These are phyloP conservation scores for Umbellularia californica DNA, from an alignment of 164 flowering plant species.

Conservation along the genomic window DNA sequence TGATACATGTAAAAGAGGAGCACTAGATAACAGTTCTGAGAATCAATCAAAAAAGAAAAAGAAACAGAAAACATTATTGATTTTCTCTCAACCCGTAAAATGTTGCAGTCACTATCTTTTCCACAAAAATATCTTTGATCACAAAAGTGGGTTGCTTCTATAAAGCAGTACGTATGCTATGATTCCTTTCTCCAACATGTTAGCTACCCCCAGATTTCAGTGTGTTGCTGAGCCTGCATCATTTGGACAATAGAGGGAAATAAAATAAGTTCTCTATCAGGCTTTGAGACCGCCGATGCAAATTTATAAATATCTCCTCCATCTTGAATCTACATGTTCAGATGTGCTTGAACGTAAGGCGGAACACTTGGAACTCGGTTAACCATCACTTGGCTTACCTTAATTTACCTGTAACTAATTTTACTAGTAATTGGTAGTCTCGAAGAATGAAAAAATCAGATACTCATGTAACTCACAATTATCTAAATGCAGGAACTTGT, in stretches of 20 bases:
- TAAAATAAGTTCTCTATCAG: background rate
- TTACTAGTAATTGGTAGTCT: no score
- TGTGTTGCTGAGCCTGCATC: conserved; percentile 75
- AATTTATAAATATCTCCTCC: background rate
- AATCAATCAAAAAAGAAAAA: no score
- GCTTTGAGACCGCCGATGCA: background rate
- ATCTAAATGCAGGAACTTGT: no score
- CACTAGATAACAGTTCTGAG: background rate
- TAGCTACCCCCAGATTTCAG: conserved; percentile 56
- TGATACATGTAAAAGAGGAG: background rate
- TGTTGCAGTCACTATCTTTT: background rate
- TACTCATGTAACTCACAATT: no score
- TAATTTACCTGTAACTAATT: no score
- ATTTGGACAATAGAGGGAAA: background rate
- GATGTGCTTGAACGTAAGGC: no score
- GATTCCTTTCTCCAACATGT: background rate
- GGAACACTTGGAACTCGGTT: no score
- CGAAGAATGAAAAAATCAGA: no score
- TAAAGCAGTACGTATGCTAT: background rate
- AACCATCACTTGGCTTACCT: no score
- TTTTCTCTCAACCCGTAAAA: background rate
- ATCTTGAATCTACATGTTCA: background rate
- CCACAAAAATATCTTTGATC: background rate
- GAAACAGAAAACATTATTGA: background rate
- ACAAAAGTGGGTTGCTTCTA: background rate